Base-by-base conservation (phyloP, 176 grass and related monocot species). In the Musa itinerans region DNA sequence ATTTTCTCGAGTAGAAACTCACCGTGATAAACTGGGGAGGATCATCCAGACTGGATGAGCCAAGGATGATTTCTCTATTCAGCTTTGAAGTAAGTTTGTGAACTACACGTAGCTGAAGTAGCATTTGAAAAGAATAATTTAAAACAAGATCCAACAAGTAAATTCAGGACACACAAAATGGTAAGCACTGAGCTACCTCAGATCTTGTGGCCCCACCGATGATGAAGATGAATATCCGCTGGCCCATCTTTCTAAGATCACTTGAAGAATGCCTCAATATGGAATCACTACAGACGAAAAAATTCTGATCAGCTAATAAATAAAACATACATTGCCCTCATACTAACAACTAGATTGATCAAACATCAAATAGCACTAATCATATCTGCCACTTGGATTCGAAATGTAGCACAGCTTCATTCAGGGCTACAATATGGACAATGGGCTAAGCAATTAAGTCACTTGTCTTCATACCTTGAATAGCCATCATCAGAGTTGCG, bases 191-290 rank as follows among this genome's bases (percentile, higher is more conserved):
- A 27, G 11, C 2, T 93, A 98, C 94, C 86, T 98, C 88, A 58
- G 94, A 98, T 76, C 94, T 78, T 83, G 94, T 98, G 43, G 94
- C 90, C 83, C 94, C 90, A 59, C 94, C 94, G 81, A 98, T 85
- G 82, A 98, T 91, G 83, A 93, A 93, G 81, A 98, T 80, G 71
- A 98, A 89, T 74, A 91, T 98, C 19, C 88, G 86, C 80, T 98
- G 87, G 48, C 94, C 94, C 89, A 93, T 89, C 82, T 86, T 98
- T 78, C 87, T 98, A 78, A 98, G 89, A 68, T 98, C 94, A 72
- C 83, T 82, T 10, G 88, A 91, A 8, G 84, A 72, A 21, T 91
- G 83, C 74, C 86, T 91, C 59, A 98, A 52, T 74, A 91, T 69
- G 19, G 90, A 98, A 83, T 98, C 95, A 83, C 95, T 98, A 73